Evolutionary conservation across 2,329 filamentous ascomycete genomes (phyloP).

Genomic region (Trichoderma cornu-damae): DNA sequence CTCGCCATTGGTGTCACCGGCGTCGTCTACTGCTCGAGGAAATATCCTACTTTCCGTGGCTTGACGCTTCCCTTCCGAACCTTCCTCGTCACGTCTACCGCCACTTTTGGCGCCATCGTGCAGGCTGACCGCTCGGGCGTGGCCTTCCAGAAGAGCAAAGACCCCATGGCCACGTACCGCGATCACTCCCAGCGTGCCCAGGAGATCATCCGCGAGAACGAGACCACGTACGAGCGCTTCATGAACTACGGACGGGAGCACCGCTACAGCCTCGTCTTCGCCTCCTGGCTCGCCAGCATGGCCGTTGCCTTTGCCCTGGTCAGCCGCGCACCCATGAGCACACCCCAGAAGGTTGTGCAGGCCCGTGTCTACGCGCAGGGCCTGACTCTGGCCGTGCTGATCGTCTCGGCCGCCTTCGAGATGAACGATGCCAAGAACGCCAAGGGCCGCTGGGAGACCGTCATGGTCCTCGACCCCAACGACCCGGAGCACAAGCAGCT

Average conservation of each 20-base stretch:
- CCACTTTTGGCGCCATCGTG: conserved; percentile 84
- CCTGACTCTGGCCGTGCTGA: conserved; percentile 75
- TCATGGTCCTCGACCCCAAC: conserved; percentile 72
- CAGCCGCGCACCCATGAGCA: conserved; percentile 67
- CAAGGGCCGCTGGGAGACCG: conserved; percentile 74
- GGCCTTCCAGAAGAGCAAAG: conserved; percentile 62
- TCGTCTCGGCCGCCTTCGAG: conserved; percentile 80
- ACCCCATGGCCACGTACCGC: conserved; percentile 63
- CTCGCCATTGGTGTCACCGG: conserved; percentile 61
- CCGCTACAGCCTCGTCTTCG: conserved; percentile 81
- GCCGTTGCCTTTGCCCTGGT: conserved; percentile 68
- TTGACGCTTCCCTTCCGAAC: conserved; percentile 86
- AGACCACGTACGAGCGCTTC: conserved; percentile 55
- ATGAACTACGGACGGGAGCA: conserved; percentile 72
- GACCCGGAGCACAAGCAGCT: conserved; percentile 78
- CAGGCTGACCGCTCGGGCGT: conserved; percentile 67
- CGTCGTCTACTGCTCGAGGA: conserved; percentile 61
- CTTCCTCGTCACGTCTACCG: conserved; percentile 78
- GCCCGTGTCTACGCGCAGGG: conserved; percentile 92
- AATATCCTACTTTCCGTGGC: conserved; percentile 71
- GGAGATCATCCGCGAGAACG: conserved; percentile 50
- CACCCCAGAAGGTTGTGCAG: conserved; percentile 84
- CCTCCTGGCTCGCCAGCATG: conserved; percentile 78
- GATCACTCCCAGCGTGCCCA: conserved; percentile 55
- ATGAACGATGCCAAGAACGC: conserved; percentile 69